These are phyloP conservation scores for Arthrobotrys entomopaga DNA, from an alignment of 2,329 filamentous ascomycete genomes.

Conservation along the genomic window DNA sequence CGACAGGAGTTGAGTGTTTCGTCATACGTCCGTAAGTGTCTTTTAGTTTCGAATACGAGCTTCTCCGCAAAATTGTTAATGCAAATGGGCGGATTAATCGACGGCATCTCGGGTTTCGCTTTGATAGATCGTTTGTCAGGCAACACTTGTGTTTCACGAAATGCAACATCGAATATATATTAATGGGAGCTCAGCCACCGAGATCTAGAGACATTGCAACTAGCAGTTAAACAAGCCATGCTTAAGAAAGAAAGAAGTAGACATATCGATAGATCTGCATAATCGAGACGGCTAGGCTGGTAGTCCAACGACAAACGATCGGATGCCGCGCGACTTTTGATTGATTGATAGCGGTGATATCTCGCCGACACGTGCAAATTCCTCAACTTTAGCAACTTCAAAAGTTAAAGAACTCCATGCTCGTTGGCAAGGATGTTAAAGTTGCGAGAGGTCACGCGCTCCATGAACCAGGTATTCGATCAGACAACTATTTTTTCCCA, in stretches of 20 bases:
- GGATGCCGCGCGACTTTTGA: background rate
- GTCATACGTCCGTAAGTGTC: conserved; percentile 9
- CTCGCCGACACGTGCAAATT: conserved; percentile 11
- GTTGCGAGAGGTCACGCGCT: conserved; percentile 19
- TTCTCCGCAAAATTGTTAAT: background rate
- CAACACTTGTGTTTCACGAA: conserved; percentile 15
- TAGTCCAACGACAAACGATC: background rate
- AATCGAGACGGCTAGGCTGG: background rate
- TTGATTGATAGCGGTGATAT: background rate
- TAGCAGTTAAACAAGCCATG: too few species aligned
- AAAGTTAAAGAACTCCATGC: background rate
- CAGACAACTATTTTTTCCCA: conserved; percentile 10
- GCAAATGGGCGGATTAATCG: background rate
- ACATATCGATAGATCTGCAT: conserved; percentile 28
- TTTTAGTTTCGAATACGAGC: too few species aligned
- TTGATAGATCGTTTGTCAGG: background rate
- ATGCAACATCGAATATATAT: conserved; percentile 3
- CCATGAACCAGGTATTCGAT: conserved; percentile 20
- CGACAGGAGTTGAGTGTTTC: background rate
- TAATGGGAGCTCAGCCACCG: too few species aligned
- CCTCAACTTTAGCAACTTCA: background rate
- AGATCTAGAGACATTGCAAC: too few species aligned
- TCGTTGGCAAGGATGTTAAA: conserved; percentile 28
- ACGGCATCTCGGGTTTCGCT: conserved; percentile 4
- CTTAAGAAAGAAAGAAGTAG: background rate